A percentile compares a stretch with the other conserved stretches of the same genome.
Evolutionary conservation across 177 flowering plant genomes (phyloP).

Genomic region (Vitis hybrid): DNA sequence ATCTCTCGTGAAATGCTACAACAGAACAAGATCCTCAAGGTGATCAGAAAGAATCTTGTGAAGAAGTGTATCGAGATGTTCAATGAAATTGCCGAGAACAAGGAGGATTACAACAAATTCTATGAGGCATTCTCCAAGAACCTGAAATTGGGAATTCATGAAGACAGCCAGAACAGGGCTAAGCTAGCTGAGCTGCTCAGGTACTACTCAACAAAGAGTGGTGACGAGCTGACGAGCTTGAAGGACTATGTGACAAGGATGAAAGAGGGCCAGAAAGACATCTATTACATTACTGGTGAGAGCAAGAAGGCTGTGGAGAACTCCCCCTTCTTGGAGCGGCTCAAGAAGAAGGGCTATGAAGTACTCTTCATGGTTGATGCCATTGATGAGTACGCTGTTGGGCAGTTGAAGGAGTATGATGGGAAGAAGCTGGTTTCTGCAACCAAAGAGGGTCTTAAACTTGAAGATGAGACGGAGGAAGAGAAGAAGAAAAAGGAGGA

Average conservation of each 20-base stretch:
- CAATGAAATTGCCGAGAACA: slow-evolving; percentile 58
- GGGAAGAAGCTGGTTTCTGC: slow-evolving; percentile 39
- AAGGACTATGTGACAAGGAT: slow-evolving; percentile 68
- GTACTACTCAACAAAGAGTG: slow-evolving; percentile 60
- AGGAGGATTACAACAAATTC: slow-evolving; percentile 54
- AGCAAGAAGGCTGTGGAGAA: slow-evolving; percentile 66
- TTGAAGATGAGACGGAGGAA: slow-evolving; percentile 29
- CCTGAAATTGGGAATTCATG: slow-evolving; percentile 60
- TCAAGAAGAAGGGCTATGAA: slow-evolving; percentile 62
- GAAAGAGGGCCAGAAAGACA: slow-evolving; percentile 62
- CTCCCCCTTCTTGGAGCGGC: slow-evolving; percentile 60
- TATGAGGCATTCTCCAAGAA: slow-evolving; percentile 59
- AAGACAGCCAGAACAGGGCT: slow-evolving; percentile 52
- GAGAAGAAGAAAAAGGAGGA: slow-evolving; percentile 31
- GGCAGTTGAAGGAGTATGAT: slow-evolving; percentile 54
- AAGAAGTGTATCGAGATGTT: slow-evolving; percentile 67
- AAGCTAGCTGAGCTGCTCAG: slow-evolving; percentile 60
- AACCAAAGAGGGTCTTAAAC: slow-evolving; percentile 33
- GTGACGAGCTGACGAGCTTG: slow-evolving; percentile 61
- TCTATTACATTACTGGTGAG: slow-evolving; percentile 63
- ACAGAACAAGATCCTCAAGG: slow-evolving; percentile 66
- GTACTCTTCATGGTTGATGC: slow-evolving; percentile 67
- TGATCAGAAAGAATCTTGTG: slow-evolving; percentile 57
- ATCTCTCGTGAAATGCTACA: slow-evolving; percentile 61
- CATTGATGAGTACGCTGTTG: slow-evolving; percentile 59